phyloP scores from a whole-genome alignment of 2,329 filamentous ascomycete species.

The Fusarium brevicatenulatum region DNA sequence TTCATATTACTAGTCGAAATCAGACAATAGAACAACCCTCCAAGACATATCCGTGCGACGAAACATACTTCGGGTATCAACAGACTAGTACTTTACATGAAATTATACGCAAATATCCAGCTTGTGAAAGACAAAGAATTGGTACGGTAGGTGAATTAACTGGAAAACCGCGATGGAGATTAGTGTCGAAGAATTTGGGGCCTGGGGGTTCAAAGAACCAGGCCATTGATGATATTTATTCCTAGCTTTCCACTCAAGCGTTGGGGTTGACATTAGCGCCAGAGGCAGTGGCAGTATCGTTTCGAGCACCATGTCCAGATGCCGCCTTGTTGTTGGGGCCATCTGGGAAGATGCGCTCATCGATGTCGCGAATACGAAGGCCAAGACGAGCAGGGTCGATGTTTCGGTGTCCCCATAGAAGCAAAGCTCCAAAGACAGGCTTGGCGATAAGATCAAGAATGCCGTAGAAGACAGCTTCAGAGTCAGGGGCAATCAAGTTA shows the following conservation, averaged over 20 bases:
- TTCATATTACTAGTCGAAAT: too few species aligned
- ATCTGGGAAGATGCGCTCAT: constrained; percentile 5
- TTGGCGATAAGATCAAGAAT: constrained; percentile 73
- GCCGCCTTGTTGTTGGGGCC: background rate
- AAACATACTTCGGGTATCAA: constrained; percentile 8
- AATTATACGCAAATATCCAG: too few species aligned
- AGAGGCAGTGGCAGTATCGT: background rate
- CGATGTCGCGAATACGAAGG: constrained; percentile 51
- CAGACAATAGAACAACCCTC: fast-evolving
- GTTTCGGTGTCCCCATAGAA: constrained; percentile 71
- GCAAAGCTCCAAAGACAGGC: constrained; percentile 68
- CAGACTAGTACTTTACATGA: background rate
- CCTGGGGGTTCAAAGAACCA: too few species aligned
- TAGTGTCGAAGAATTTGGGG: too few species aligned
- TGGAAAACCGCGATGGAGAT: background rate
- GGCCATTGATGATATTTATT: fast-evolving
- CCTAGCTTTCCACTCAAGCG: background rate
- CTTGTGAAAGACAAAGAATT: background rate
- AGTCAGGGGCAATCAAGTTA: constrained; percentile 67
- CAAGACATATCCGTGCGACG: background rate
- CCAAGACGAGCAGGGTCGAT: constrained; percentile 69
- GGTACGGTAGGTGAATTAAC: fast-evolving
- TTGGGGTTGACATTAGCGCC: background rate
- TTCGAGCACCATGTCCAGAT: background rate
- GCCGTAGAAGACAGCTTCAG: constrained; percentile 75